These are phyloP conservation scores for Aulographum hederae DNA, from an alignment of 2,329 filamentous ascomycete species.

Conservation along the genomic window DNA sequence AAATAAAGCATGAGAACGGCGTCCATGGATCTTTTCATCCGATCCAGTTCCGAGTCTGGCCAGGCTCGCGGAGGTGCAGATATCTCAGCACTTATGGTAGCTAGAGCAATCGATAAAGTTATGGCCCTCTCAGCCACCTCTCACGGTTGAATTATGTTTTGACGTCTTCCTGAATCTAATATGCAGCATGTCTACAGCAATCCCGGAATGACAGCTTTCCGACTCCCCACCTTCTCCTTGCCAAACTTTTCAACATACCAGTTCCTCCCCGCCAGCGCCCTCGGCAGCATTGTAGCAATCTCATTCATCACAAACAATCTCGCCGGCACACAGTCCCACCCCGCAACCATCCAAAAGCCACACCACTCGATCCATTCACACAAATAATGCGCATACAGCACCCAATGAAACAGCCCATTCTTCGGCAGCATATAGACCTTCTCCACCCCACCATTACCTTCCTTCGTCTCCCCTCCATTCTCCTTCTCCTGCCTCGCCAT, in stretches of 20 bases:
- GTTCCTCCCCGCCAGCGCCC: slow-evolving; percentile 58
- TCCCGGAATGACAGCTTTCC: slow-evolving; percentile 55
- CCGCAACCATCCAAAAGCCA: slow-evolving; percentile 65
- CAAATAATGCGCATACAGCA: slow-evolving; percentile 88
- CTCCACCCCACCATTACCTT: slow-evolving; percentile 33
- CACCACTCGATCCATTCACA: slow-evolving; percentile 94
- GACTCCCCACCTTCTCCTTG: slow-evolving; percentile 54
- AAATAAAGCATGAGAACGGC: no score
- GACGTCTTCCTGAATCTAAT: no score
- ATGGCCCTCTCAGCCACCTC: no score
- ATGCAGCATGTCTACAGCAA: slow-evolving; percentile 30
- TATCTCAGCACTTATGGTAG: no score
- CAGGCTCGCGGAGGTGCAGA: no score
- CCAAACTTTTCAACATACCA: slow-evolving; percentile 91
- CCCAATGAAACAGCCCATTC: slow-evolving; percentile 62
- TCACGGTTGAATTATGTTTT: no score
- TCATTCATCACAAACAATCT: slow-evolving; percentile 74
- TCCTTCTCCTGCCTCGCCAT: slow-evolving; percentile 26
- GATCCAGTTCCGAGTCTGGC: no score
- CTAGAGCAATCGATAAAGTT: no score
- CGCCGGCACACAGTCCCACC: slow-evolving; percentile 51
- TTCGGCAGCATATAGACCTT: slow-evolving; percentile 81
- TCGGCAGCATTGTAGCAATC: slow-evolving; percentile 72
- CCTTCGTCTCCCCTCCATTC: background rate
- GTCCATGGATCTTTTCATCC: no score